Base-by-base conservation (phyloP, 352 stramenopile species). In the Globisporangium apiculatum region DNA sequence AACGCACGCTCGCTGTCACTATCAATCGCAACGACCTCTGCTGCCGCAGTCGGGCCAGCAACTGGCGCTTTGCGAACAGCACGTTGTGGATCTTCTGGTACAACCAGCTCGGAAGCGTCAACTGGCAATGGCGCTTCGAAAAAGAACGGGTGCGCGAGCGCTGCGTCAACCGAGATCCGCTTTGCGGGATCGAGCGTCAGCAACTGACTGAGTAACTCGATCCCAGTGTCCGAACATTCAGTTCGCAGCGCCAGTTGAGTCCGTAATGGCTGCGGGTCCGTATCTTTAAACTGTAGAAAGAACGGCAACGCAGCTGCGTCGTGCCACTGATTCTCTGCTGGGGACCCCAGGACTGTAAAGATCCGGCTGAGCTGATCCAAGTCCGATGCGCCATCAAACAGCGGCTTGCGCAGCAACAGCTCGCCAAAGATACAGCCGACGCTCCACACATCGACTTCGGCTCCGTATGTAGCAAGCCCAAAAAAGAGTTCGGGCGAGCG, bases 341-440 rank as follows among this genome's bases (percentile, higher is more conserved):
- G 83, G 1, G 79, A 88, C 0, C 83, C 83, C 14, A 93, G 70
- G 4, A 71, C 68, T 0, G 69, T 52, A 31, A 93, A 93, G 55
- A 93, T 84, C 60, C 74, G 70, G 59, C 78, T 90, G 17, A 93
- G 68, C 62, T 91, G 79, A 46, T 91, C 84, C 58, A 94, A 91
- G 54, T 91, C 84, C 17, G 83, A 91, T 1, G 66, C 68, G 2
- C 83, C 82, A 18, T 89, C 78, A 7, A 86, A 83, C 40, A 83
- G 74, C 3, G 79, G 72, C 36, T 61, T 61, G 15, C 79, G 76
- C 51, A 89, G 61, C 48, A 91, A 46, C 70, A 94, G 70, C 61
- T 94, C 83, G 2, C 74, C 79, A 48, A 94, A 91, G 53, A 94
- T 85, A 57, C 82, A 94, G 37, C 83, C 83, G 3, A 87, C 66